These are phyloP conservation scores for Salvia miltiorrhiza DNA, from an alignment of 257 asterid species.

Conservation along the genomic window DNA sequence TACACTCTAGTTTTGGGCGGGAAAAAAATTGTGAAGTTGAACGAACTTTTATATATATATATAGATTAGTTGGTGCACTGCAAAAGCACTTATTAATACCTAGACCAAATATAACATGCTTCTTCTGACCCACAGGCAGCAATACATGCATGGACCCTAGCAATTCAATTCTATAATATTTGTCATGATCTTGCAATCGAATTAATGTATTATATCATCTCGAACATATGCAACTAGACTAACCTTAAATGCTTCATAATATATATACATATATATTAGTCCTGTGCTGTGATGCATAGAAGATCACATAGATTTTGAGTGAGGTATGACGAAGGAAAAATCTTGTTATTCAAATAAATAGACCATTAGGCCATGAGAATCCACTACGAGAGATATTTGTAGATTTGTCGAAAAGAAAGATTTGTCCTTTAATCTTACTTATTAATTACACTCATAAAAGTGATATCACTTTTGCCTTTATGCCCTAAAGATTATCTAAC, in stretches of 20 bases:
- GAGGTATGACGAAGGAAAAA: constrained; percentile 14
- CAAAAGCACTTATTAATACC: constrained; percentile 18
- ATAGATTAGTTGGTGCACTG: not conserved
- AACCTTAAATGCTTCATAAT: not conserved
- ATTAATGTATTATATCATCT: not conserved
- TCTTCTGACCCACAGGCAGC: constrained; percentile 19
- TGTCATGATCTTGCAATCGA: not conserved
- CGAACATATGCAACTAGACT: not conserved
- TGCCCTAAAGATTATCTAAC: not conserved
- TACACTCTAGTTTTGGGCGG: no score
- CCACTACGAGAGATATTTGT: constrained; percentile 18
- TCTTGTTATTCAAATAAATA: not conserved
- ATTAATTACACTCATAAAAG: not conserved
- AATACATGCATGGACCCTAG: not conserved
- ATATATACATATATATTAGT: no score
- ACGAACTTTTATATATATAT: not conserved
- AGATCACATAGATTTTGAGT: no score
- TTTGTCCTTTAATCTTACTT: not conserved
- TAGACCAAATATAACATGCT: constrained; percentile 14
- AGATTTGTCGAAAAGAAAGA: constrained; percentile 1
- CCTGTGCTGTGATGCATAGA: no score
- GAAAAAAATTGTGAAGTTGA: no score
- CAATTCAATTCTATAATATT: not conserved
- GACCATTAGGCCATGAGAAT: constrained; percentile 7
- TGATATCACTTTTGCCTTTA: constrained; percentile 1